phyloP scores from a whole-genome alignment of 208 protist genomes.

The Trypanosoma melophagium region DNA sequence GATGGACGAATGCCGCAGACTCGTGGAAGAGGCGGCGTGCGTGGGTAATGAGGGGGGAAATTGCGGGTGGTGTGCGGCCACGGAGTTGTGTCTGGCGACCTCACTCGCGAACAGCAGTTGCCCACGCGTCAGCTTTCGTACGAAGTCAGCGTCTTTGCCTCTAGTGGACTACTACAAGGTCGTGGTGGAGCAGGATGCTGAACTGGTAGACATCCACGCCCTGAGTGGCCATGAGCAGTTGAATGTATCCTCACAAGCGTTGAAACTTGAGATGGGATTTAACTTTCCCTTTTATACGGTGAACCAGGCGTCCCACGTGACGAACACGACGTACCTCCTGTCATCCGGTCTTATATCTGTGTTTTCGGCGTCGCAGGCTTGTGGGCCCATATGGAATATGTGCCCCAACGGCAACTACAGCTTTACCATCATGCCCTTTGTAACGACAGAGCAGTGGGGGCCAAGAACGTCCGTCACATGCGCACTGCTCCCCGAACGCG shows the following conservation, averaged over 20 bases:
- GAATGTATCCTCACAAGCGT: background rate
- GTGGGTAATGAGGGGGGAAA: background rate
- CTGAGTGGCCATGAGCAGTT: background rate
- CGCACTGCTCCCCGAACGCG: background rate
- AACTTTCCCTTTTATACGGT: constrained; percentile 21
- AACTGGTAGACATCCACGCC: background rate
- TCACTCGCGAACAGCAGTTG: constrained; percentile 2
- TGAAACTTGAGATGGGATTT: constrained; percentile 16
- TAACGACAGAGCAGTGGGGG: constrained; percentile 1
- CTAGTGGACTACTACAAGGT: constrained; percentile 26
- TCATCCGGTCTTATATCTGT: constrained; percentile 24
- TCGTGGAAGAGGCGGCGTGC: background rate
- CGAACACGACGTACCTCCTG: constrained; percentile 10
- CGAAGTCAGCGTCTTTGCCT: too few relatives aligned
- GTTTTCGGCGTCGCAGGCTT: constrained; percentile 14
- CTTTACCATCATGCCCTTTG: constrained; percentile 30
- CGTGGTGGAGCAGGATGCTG: background rate
- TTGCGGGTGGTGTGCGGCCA: constrained; percentile 14
- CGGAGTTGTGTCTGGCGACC: constrained; percentile 3
- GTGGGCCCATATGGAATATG: constrained; percentile 13
- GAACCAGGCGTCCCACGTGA: constrained; percentile 12
- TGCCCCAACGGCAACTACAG: constrained; percentile 37
- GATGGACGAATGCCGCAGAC: constrained; percentile 3
- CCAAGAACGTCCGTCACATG: constrained; percentile 13
- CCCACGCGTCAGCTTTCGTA: constrained; percentile 3